These are phyloP conservation scores for Chlorella sp. DNA, from an alignment of 139 green algal species.

Conservation along the genomic window DNA sequence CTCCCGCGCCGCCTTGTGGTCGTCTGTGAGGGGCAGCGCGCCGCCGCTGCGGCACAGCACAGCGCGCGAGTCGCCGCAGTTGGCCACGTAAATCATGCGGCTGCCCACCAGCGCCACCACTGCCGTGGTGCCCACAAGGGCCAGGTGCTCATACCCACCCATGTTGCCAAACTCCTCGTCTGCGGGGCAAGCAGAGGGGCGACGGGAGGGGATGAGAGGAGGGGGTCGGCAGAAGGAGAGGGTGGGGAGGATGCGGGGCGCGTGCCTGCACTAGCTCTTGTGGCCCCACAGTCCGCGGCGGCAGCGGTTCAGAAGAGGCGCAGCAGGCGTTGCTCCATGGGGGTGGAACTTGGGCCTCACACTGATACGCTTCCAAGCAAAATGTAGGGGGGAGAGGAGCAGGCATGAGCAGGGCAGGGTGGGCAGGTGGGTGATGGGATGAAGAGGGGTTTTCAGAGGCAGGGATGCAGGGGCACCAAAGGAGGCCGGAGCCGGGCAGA, in stretches of 20 bases:
- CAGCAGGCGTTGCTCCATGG: no score
- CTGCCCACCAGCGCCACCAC: slow-evolving; percentile 80
- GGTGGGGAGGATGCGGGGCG: background rate
- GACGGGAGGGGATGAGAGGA: background rate
- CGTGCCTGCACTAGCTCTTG: background rate
- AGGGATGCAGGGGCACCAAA: background rate
- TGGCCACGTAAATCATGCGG: slow-evolving; percentile 79
- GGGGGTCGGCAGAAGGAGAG: background rate
- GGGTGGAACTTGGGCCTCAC: no score
- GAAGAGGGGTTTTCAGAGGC: no score
- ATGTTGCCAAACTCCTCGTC: slow-evolving; percentile 70
- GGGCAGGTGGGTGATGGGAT: background rate
- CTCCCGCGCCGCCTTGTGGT: slow-evolving; percentile 80
- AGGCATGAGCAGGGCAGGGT: background rate
- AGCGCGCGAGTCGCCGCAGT: slow-evolving; percentile 85
- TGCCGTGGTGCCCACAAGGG: slow-evolving; percentile 84
- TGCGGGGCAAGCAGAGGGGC: background rate
- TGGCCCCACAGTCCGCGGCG: no score
- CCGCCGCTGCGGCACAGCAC: slow-evolving; percentile 71
- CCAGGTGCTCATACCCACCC: slow-evolving; percentile 52
- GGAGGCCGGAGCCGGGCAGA: background rate
- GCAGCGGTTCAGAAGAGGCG: no score
- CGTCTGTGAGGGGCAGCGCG: slow-evolving; percentile 71
- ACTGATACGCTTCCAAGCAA: no score
- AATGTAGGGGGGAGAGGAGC: background rate